Percentiles rank a stretch among this genome's conserved stretches.
phyloP scores from a whole-genome alignment of 768 basidiomycete species.

The Suillus decipiens region DNA sequence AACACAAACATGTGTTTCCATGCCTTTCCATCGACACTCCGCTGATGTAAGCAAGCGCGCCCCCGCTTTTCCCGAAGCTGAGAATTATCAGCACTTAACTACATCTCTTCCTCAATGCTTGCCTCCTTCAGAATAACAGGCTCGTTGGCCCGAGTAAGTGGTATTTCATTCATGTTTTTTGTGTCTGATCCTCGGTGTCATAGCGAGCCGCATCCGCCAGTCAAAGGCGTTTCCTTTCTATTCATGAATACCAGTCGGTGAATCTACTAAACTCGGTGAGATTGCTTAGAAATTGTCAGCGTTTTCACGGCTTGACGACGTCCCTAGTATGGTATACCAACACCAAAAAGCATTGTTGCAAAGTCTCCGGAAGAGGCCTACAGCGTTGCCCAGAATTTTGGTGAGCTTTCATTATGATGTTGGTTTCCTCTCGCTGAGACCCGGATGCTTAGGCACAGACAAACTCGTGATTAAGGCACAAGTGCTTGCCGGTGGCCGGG shows the following conservation, averaged over 20 bases:
- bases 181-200: background rate
- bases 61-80: constrained; percentile 22
- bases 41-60: constrained; percentile 44
- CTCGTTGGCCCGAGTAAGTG: constrained; percentile 61
- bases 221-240: constrained; percentile 91
- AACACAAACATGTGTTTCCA: constrained; percentile 16
- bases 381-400: constrained; percentile 86
- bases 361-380: constrained; percentile 88
- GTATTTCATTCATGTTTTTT: background rate
- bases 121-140: constrained; percentile 65
- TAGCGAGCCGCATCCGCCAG: constrained; percentile 66
- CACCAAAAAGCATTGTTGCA: constrained; percentile 88
- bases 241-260: constrained; percentile 98
- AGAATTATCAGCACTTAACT: constrained; percentile 11
- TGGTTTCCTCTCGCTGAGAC: constrained; percentile 7
- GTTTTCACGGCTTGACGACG: constrained; percentile 2
- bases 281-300: constrained; percentile 6
- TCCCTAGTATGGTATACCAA: constrained; percentile 88
- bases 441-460: constrained; percentile 52
- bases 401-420: constrained; percentile 41
- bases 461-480: constrained; percentile 97
- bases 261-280: constrained; percentile 89
- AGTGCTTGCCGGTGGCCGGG: constrained; percentile 97
- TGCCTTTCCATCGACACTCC: constrained; percentile 9
- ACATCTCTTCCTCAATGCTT: constrained; percentile 51